Base-by-base conservation (phyloP, 495 filamentous ascomycete species). In the Hypoxylon subgilvum region DNA sequence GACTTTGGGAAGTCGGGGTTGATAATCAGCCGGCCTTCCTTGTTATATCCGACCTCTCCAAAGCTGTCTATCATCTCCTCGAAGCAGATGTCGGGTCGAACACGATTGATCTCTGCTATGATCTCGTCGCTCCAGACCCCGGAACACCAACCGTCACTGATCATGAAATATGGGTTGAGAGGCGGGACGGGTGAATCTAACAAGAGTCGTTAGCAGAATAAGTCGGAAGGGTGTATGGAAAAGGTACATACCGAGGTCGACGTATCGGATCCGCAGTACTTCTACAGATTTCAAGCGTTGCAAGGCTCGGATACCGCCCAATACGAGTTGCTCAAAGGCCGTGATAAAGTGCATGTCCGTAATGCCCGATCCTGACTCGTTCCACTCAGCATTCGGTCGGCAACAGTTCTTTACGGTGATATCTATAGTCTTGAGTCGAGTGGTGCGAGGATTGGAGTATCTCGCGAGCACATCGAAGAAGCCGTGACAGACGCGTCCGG, bases 111-210 rank as follows among this genome's bases (percentile, higher is more conserved):
- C 23, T 77, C 73, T 16, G 78, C 73, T 2, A 89, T 69, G 49
- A 89, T 89, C 6, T 77, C 70, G 5, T 84, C 80, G 67, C 83
- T 88, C 86, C 86, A 90, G 1, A 90, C 77, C 8, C 87, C 87
- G 1, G 81, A 83, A 57, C 82, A 84, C 64, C 79, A 67, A 13
- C 80, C 77, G 55, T 82, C 71, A 10, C 74, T 68, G 10, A 89
- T 72, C 55, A 85, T 72, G 63, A 89, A 90, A 60, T 84, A 82
- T 0, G 87, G 87, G 57, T 89, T 89, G 1, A 89, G 71, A 3
- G 80, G 79, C 0, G 81, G 81, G 2, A 82, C 67, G 8, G 76
- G 77, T 0, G 81, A 82, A 57, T 84, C 81, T 84, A 31, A 10
- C 13, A 38, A 18, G 39, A 12, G 41, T 1, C 12, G 34, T 69